phyloP scores from a whole-genome alignment of 306 rosid species.

The Fragaria ananassa region DNA sequence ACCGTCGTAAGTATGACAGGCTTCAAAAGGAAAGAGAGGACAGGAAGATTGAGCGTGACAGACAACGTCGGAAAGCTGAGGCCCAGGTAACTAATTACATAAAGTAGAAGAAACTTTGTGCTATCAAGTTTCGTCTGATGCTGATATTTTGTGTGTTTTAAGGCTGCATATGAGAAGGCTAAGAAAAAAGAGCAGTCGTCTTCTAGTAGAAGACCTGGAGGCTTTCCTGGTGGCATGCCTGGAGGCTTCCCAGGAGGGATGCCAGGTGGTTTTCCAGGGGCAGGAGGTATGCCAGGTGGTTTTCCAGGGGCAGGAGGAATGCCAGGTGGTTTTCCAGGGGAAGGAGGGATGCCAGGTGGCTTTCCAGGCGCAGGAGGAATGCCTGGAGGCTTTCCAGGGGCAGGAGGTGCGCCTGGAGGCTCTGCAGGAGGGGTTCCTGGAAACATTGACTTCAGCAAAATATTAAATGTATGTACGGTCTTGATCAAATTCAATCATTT shows the following conservation, averaged over 20 bases:
- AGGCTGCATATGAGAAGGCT: slow-evolving; percentile 93
- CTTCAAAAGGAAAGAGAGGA: slow-evolving; percentile 78
- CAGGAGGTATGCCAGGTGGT: slow-evolving; percentile 29
- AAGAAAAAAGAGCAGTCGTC: slow-evolving; percentile 80
- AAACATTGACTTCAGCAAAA: slow-evolving; percentile 85
- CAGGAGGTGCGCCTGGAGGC: slow-evolving; percentile 21
- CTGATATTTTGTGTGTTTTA: slow-evolving; percentile 21
- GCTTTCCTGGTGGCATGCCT: slow-evolving; percentile 50
- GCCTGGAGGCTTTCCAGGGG: slow-evolving; percentile 14
- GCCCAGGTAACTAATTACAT: slow-evolving; percentile 60
- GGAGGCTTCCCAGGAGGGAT: slow-evolving; percentile 51
- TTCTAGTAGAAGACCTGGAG: slow-evolving; percentile 61
- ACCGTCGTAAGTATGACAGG: slow-evolving; percentile 87
- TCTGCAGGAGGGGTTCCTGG: slow-evolving; percentile 70
- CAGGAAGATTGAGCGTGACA: slow-evolving; percentile 52
- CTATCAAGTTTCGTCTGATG: slow-evolving; percentile 8
- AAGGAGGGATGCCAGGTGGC: slow-evolving; percentile 49
- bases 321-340: slow-evolving; percentile 36
- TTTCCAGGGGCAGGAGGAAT: slow-evolving; percentile 30
- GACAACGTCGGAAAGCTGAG: slow-evolving; percentile 75
- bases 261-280: slow-evolving; percentile 30
- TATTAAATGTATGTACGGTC: slow-evolving; percentile 48
- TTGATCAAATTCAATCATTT: not conserved
- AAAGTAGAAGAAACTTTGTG: not conserved
- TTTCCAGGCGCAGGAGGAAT: slow-evolving; percentile 33